Evolutionary conservation across 129 eudicot species (phyloP).

Genomic region (Pittosporum tobira): DNA sequence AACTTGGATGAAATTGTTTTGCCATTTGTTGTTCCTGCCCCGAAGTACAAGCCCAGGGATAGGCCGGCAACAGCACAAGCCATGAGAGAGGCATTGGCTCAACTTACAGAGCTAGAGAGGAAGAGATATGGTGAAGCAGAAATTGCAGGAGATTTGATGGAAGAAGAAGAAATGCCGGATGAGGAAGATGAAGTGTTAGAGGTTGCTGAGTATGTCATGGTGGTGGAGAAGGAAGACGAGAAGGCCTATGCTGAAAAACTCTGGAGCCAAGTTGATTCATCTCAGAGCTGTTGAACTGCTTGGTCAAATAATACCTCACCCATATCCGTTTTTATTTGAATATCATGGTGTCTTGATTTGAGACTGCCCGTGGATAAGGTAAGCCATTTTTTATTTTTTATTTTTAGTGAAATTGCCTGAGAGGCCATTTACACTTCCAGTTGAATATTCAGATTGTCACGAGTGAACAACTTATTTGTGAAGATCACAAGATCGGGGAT

Average conservation of each 20-base stretch:
- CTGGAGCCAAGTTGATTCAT: constrained; percentile 64
- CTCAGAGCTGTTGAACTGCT: constrained; percentile 23
- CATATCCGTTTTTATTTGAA: no score
- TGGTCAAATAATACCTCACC: neutral
- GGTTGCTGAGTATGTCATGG: constrained; percentile 23
- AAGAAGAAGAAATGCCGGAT: constrained; percentile 57
- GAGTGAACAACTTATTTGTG: constrained; percentile 66
- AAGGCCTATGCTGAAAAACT: constrained; percentile 76
- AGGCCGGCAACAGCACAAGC: constrained; percentile 74
- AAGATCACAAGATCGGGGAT: constrained; percentile 49
- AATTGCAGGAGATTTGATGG: constrained; percentile 19
- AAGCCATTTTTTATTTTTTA: no score
- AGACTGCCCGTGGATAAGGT: no score
- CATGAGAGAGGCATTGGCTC: constrained; percentile 56
- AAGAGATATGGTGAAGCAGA: constrained; percentile 17
- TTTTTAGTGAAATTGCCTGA: no score
- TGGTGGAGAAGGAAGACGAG: constrained; percentile 68
- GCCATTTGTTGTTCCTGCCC: constrained; percentile 87
- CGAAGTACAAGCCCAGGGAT: constrained; percentile 56
- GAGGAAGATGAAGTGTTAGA: constrained; percentile 60
- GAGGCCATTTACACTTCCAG: constrained; percentile 57
- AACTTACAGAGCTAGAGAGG: constrained; percentile 30
- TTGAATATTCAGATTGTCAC: constrained; percentile 67
- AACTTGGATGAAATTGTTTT: constrained; percentile 59
- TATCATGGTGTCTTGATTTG: no score